Evolutionary conservation across 371 early-diverging fungal species (phyloP).

Genomic region (Basidiobolus meristosporus): DNA sequence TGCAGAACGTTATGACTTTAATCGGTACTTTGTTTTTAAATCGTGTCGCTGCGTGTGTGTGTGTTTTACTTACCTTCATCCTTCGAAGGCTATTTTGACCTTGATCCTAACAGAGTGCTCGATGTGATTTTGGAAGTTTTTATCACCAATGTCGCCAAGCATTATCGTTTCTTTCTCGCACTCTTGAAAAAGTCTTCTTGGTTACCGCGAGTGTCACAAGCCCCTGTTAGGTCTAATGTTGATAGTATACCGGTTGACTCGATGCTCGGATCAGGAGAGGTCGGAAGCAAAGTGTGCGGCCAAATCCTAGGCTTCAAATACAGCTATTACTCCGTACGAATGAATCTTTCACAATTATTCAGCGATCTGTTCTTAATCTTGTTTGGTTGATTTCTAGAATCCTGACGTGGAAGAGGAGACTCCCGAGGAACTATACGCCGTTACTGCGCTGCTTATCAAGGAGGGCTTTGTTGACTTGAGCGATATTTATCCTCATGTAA

Average conservation of each 20-base stretch:
- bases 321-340: conserved; percentile 19
- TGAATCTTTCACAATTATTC: too few species aligned
- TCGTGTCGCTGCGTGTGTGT: too few species aligned
- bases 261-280: too few species aligned
- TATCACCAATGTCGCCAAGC: conserved; percentile 37
- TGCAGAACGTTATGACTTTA: too few species aligned
- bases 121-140: conserved; percentile 73
- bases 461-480: conserved; percentile 38
- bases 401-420: conserved; percentile 7
- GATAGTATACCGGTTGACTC: too few species aligned
- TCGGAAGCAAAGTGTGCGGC: too few species aligned
- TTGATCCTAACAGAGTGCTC: conserved; percentile 79
- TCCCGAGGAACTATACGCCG: conserved; percentile 14
- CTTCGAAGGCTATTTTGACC: conserved; percentile 42
- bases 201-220: too few species aligned
- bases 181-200: conserved; percentile 54
- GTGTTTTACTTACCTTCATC: too few species aligned
- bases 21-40: too few species aligned
- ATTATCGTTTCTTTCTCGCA: conserved; percentile 59
- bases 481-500: conserved; percentile 50
- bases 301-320: conserved; percentile 84
- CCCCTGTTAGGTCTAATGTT: too few species aligned
- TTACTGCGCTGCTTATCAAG: conserved; percentile 20
- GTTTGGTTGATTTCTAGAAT: too few species aligned
- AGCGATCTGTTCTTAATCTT: too few species aligned